Evolutionary conservation across 352 stramenopile species (phyloP), one percentile per base, ranked within the genome.

Genomic region (Phytophthora multivora): DNA sequence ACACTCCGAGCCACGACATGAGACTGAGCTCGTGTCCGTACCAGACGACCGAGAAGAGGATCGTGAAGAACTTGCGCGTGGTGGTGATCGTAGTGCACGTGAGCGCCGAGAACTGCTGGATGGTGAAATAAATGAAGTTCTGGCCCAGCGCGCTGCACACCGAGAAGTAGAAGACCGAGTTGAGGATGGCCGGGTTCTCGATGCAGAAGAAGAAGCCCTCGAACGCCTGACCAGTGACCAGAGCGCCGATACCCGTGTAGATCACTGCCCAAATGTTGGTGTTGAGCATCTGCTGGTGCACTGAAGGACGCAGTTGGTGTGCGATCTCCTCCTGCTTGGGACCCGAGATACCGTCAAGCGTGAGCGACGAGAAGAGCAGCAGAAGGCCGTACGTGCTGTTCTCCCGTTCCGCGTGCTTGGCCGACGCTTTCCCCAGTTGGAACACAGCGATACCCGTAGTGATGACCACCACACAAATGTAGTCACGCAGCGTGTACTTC

Each of bases 41-140:
- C 73, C 97, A 93, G 16, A 99, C 70, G 13, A 99, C 97, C 18
- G 93, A 99, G 66, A 99, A 93, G 21, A 99, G 77, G 39, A 99
- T 98, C 9, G 95, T 99, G 70, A 99, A 99, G 75, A 99, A 99
- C 82, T 99, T 99, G 73, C 98, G 88, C 55, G 97, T 99, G 1
- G 98, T 99, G 28, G 98, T 99, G 63, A 99, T 98, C 31, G 97
- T 99, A 31, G 97, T 99, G 73, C 96, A 98, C 51, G 98, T 97
- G 35, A 99, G 88, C 38, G 97, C 95, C 73, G 98, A 98, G 79
- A 99, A 99, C 70, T 97, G 86, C 58, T 97, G 89, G 67, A 99
- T 98, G 30, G 96, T 99, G 66, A 98, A 99, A 89, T 99, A 99
- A 85, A 99, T 99, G 77, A 99, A 99, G 76, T 97, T 98, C 79